Evolutionary conservation across 2,329 filamentous ascomycete genomes (phyloP), one percentile per base, ranked within the genome.

Genomic region (Cytospora mali): DNA sequence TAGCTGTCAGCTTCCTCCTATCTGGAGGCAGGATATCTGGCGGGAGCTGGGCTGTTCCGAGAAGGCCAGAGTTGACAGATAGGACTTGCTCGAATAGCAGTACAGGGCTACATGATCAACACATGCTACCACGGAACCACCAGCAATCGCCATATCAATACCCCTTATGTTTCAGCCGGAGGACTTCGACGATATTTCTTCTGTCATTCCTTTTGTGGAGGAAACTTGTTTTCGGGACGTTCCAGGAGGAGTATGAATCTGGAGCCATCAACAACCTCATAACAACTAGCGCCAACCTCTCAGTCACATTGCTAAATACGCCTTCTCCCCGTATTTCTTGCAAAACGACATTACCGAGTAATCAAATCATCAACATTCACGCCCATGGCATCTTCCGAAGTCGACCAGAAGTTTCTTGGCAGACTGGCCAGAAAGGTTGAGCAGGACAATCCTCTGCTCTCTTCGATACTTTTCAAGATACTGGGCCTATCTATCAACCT

Each of bases 331-430:
- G 18, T 21, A 23, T 29, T 11, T 54, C 29, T 23, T 54, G 28
- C 23, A 11, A 21, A 35, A 55, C 53, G 2, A 59, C 31, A 23
- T 42, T 55, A 57, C 42, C 52, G 55, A 60, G 27, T 58, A n/a
- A 23, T 6, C 21, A 52, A 58, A 52, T 53, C 35, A 53, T 10
- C 27, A 31, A 49, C 21, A 52, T 64, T 65, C 31, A 28, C 53
- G 46, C 72, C 73, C 66, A 99, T 98, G 95, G 95, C 95, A 79
- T 95, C 93, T 74, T 95, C 93, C 65, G 92, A 97, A 78, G 92
- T 98, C 66, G 95, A 99, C 76, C 93, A 97, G 79, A 99, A 98
- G 79, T 97, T 96, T 77, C 84, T 99, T 71, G 93, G 92, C 78
- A 89, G 88, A 73, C 88, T 97, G 74, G 94, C 95, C 74, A 90